A percentile compares a stretch with the other conserved stretches of the same genome.
Evolutionary conservation across 1,284 basidiomycete species (phyloP).

Genomic region (Cryptococcus jaspeensis): DNA sequence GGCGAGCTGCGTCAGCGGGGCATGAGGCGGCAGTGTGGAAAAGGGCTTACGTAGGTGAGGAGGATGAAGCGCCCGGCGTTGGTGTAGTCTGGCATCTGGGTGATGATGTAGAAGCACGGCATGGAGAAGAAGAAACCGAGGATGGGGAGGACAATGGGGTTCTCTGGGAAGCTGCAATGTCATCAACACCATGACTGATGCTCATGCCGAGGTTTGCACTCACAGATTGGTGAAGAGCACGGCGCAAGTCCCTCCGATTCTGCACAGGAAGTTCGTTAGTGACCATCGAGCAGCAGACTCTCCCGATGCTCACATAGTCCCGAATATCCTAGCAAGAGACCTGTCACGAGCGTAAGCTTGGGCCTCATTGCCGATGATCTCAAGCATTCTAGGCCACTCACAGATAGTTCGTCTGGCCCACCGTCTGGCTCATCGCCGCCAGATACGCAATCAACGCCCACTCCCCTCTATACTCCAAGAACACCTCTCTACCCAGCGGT

Average conservation of each 20-base stretch:
- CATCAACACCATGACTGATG: background rate
- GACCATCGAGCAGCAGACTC: background rate
- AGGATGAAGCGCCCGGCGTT: slow-evolving; percentile 84
- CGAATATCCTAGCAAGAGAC: slow-evolving; percentile 66
- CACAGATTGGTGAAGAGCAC: slow-evolving; percentile 63
- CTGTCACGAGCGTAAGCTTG: slow-evolving; percentile 19
- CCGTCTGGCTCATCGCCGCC: slow-evolving; percentile 82
- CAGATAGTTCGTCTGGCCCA: slow-evolving; percentile 76
- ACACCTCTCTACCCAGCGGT: slow-evolving; percentile 70
- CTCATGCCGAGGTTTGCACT: slow-evolving; percentile 5
- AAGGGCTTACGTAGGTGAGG: slow-evolving; percentile 55
- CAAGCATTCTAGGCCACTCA: slow-evolving; percentile 56
- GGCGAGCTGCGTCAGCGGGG: slow-evolving; percentile 29
- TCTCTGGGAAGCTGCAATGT: slow-evolving; percentile 62
- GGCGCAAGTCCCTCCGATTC: slow-evolving; percentile 75
- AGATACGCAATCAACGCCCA: slow-evolving; percentile 95
- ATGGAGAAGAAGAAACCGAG: slow-evolving; percentile 88
- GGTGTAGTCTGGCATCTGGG: slow-evolving; percentile 69
- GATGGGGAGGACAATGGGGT: slow-evolving; percentile 69
- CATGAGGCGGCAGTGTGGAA: background rate
- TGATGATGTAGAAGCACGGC: slow-evolving; percentile 90
- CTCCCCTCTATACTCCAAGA: slow-evolving; percentile 78
- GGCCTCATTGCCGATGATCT: background rate
- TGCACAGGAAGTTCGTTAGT: slow-evolving; percentile 40
- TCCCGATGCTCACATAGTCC: slow-evolving; percentile 65